Conservation (phyloP, 2,329 filamentous ascomycete species). For the Stemphylium lycopersici region DNA sequence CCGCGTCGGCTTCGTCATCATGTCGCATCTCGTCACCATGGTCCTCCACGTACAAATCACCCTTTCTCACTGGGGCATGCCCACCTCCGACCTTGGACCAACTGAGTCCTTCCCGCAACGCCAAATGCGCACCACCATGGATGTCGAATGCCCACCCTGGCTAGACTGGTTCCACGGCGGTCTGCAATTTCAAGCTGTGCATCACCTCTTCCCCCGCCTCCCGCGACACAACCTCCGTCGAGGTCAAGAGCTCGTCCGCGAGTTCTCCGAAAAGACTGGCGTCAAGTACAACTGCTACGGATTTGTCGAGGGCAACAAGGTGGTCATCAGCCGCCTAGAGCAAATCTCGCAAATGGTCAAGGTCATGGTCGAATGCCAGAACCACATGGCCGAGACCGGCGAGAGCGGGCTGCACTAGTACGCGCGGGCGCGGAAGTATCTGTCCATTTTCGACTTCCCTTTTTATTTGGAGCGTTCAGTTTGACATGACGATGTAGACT, state of each 20-base stretch:
- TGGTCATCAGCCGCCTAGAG: slow-evolving; percentile 76
- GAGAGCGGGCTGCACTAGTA: slow-evolving; percentile 41
- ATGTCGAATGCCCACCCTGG: slow-evolving; percentile 85
- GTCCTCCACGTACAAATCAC: slow-evolving; percentile 90
- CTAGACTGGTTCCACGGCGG: slow-evolving; percentile 89
- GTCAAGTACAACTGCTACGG: slow-evolving; percentile 87
- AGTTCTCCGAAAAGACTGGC: slow-evolving; percentile 81
- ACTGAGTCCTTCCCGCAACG: slow-evolving; percentile 87
- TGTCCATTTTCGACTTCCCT: neutral
- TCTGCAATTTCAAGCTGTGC: slow-evolving; percentile 86
- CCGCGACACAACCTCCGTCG: slow-evolving; percentile 82
- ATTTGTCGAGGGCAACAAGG: slow-evolving; percentile 81
- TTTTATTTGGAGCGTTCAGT: neutral
- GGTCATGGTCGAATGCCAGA: slow-evolving; percentile 52
- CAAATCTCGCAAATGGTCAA: slow-evolving; percentile 81
- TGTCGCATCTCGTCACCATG: slow-evolving; percentile 81
- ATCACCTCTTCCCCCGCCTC: slow-evolving; percentile 83
- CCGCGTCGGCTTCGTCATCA: slow-evolving; percentile 75
- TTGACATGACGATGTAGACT: neutral
- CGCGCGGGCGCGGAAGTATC: slow-evolving; percentile 10
- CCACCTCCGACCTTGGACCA: slow-evolving; percentile 81
- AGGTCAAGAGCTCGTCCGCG: slow-evolving; percentile 75
- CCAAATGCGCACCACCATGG: slow-evolving; percentile 93
- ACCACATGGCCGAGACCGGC: slow-evolving; percentile 48
- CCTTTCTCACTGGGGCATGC: slow-evolving; percentile 92